These are phyloP conservation scores for Acanthamoeba royreba DNA, from an alignment of 208 protist genomes.

Conservation along the genomic window DNA sequence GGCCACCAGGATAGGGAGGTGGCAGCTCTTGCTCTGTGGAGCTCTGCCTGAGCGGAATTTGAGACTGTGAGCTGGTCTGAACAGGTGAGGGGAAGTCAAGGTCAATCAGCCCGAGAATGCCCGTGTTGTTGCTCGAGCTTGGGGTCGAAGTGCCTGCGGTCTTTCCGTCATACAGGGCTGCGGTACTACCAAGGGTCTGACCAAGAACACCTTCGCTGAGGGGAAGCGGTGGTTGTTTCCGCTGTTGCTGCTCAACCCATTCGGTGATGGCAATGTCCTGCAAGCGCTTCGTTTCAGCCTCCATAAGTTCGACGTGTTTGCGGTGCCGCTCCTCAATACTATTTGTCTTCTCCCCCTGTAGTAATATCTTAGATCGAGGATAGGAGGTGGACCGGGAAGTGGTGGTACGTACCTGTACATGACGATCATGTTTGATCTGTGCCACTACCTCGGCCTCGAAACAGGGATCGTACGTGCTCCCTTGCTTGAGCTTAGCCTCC, in stretches of 20 bases:
- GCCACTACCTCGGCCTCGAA: not conserved
- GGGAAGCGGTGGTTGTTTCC: too few species aligned
- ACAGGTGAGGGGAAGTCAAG: not conserved
- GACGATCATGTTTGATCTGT: not conserved
- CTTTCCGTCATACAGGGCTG: too few species aligned
- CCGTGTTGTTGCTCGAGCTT: too few species aligned
- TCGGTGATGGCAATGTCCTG: conserved; percentile 36
- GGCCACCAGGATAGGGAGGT: not conserved
- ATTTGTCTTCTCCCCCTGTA: not conserved
- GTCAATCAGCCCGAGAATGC: too few species aligned
- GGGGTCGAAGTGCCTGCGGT: too few species aligned
- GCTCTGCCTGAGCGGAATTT: not conserved
- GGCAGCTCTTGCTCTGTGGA: not conserved
- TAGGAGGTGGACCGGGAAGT: too few species aligned
- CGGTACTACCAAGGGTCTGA: too few species aligned
- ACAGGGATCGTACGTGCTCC: not conserved
- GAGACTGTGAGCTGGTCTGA: not conserved
- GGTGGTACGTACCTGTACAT: not conserved
- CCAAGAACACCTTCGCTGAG: too few species aligned
- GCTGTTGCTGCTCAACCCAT: conserved; percentile 32
- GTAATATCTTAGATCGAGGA: not conserved
- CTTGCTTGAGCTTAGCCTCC: not conserved
- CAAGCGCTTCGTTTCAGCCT: not conserved
- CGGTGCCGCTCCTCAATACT: not conserved
- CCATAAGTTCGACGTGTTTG: not conserved